Evolutionary conservation across 805 yeast genomes (phyloP), one percentile per base, ranked within the genome.

Genomic region (Wickerhamomyces hampshirensis): DNA sequence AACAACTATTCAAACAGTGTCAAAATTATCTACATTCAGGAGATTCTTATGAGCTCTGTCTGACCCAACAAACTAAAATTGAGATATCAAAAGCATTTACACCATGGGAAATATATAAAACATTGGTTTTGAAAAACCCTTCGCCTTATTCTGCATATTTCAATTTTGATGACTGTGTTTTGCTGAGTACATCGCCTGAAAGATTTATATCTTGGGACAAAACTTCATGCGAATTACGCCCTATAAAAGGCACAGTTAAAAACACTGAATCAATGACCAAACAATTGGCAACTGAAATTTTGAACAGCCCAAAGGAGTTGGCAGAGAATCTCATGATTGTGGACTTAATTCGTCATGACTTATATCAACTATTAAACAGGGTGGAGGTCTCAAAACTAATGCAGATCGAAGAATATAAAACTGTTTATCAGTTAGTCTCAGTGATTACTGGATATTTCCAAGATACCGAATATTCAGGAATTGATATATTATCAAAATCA

Each of bases 241-340:
- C 99, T 2, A 93, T 93, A 38, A 93, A 93, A 57, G 99, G 99
- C 5, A 93, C 99, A 0, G 96, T 93, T 2, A 76, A 69, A 47
- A 87, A 86, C 48, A 61, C 74, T 0, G 62, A 69, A 0, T 71
- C 61, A 0, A 68, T 83, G 63, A 68, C 74, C 6, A 49, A 66
- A 8, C 80, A 67, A 23, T 62, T 63, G 23, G 98, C 96, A 0
- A 65, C 76, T 4, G 56, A 59, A 26, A 72, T 87, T 15, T 62
- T 91, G 31, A 73, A 80, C 35, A 80, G 94, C 2, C 93, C 94
- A 4, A 93, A 93, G 57, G 99, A 93, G 58, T 75, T 83, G 55
- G 98, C 96, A 0, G 99, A 93, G 55, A 93, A 93, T 47, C 65
- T 93, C 39, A 93, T 93, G 98, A 93, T 93, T 63, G 94, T 93